Percentiles rank a stretch among this genome's conserved stretches.
These are phyloP conservation scores for Amanita pseudoporphyria DNA, from an alignment of 768 basidiomycete species.

Conservation along the genomic window DNA sequence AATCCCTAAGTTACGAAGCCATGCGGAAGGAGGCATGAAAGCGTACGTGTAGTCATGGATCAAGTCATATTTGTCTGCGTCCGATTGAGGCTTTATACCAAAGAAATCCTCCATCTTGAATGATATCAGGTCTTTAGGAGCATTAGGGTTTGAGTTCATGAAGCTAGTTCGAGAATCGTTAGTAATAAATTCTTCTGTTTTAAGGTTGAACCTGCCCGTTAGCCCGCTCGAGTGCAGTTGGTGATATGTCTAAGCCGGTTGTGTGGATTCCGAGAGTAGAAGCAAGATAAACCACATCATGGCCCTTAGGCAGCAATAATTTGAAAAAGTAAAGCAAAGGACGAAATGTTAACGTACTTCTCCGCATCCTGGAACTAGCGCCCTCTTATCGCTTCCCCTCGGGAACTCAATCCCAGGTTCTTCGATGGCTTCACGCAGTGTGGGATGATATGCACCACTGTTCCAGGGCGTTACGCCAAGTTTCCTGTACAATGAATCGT, in stretches of 20 bases:
- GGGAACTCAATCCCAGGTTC: not conserved
- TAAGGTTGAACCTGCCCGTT: conserved; percentile 22
- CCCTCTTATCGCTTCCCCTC: not conserved
- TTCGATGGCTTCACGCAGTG: conserved; percentile 3
- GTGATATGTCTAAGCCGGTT: conserved; percentile 47
- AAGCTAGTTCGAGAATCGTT: conserved; percentile 3
- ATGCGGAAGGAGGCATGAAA: not conserved
- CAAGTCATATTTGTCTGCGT: conserved; percentile 37
- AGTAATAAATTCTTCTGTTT: not conserved
- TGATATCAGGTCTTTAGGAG: conserved; percentile 21
- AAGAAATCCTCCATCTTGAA: conserved; percentile 50
- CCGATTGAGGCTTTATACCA: conserved; percentile 22
- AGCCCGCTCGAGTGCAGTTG: conserved; percentile 41
- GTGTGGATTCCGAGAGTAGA: conserved; percentile 35
- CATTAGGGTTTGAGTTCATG: conserved; percentile 10
- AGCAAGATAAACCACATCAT: conserved; percentile 50
- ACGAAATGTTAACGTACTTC: not conserved
- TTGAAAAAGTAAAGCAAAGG: not conserved
- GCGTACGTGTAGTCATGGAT: conserved; percentile 58
- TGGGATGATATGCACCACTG: not conserved
- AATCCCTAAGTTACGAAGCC: not conserved
- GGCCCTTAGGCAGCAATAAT: conserved; percentile 32
- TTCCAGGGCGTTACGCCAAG: not conserved
- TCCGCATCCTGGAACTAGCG: conserved; percentile 4
- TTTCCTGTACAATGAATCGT: not conserved